Base-by-base conservation (phyloP, 1,139 yeast genomes). In the Wickerhamiella pararugosa region DNA sequence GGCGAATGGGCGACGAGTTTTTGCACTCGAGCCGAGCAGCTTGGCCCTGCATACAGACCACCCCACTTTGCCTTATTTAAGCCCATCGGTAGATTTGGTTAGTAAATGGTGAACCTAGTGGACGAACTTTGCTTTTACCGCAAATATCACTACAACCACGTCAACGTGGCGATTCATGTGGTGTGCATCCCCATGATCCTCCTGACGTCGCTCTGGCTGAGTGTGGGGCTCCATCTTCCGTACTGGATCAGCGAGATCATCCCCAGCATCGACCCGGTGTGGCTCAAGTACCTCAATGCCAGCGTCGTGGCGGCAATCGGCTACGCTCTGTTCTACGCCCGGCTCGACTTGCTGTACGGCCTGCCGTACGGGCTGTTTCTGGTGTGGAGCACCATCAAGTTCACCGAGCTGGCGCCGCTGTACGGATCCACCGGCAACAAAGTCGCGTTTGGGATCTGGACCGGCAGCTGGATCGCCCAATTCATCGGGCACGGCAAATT, bases 401-500 rank as follows among this genome's bases (percentile, higher is more conserved):
- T 54, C 33, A 52, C 61, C 8, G 46, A 49, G 15, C 40, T 49
- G 34, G 36, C 52, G 9, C 41, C 41, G 10, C 32, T 32, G 11
- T 39, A 51, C 44, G 42, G 41, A 21, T 25, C 41, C 8, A 53
- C 46, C 29, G 67, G 64, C 43, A 51, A 56, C 43, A 54, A 53
- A 37, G 54, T 50, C 37, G 67, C 73, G 4, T 46, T 63, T 29
- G 52, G 47, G 0, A 51, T 71, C 27, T 81, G 79, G 57, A 57
- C 70, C 0, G 38, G 60, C 1, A 65, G 81, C 9, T 90, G 98
- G 97, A 54, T 76, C 21, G 76, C 76, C n/a, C 97, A 90, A 56
- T 86, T 90, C 59, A 67, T 79, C 46, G 96, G 96, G 4, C 97
- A 90, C 56, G 90, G 81, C 1, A 69, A 73, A 11, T 82, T 75